Evolutionary conservation across 2,329 filamentous ascomycete species (phyloP), one percentile per base, ranked within the genome.

Genomic region (Xylaria digitata): DNA sequence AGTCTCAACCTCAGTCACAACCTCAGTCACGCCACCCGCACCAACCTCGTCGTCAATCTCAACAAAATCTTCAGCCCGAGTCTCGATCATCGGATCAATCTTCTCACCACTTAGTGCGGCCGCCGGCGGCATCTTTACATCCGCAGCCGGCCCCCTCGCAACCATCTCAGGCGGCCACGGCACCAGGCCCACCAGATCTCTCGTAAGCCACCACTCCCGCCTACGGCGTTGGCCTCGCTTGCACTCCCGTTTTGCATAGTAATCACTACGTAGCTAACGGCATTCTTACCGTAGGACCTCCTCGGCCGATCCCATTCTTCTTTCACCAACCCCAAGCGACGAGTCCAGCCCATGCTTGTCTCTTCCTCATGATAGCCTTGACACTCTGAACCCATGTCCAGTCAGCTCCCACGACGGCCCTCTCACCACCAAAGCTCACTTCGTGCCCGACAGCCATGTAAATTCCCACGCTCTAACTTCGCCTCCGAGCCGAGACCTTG

Each of bases 241-340:
- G 19, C 53, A 30, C 37, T 55, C 53, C 23, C 6, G 15, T 13
- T 49, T 56, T 37, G 26, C 53, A 52, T 46, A n/a, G 46, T 34
- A 54, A 57, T 54, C 34, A 23, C 66, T 21, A 34, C 50, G 32
- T 60, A 48, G 58, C 65, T 69, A 63, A 69, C n/a, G 8, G 17
- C 43, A 15, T 54, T 63, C 23, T 55, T 34, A 6, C 37, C 23
- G 56, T 63, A 74, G 69, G n/a, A 63, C 58, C 61, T 70, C 52
- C 46, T 69, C 63, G 65, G 68, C 66, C 21, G 70, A 75, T 65
- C 71, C 78, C 40, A 80, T 86, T 21, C 82, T 90, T 56, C 87
- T 88, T 6, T 90, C 90, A 15, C 88, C 89, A 37, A 84, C 88
- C 13, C 84, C 86, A 11, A 91, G 87, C 74, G 86, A 90, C 70